These are phyloP conservation scores for Xerophyta viscosa DNA, from an alignment of 106 monocot genomes.

Conservation along the genomic window DNA sequence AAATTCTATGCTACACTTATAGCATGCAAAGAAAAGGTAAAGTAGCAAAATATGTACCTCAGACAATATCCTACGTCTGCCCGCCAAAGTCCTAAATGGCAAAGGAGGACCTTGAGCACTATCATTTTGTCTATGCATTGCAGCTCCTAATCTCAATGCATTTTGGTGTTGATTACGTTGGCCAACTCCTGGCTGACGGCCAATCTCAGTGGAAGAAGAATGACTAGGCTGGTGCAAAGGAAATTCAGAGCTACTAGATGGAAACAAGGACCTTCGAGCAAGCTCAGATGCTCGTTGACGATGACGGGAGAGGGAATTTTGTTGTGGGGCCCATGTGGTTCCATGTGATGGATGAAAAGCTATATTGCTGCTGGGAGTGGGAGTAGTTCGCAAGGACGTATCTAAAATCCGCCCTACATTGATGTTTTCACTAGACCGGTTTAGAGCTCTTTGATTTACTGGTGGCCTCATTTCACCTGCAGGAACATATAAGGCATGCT, in stretches of 20 bases:
- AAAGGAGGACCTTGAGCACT: conserved; percentile 13
- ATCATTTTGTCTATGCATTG: conserved; percentile 26
- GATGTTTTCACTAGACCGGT: conserved; percentile 14
- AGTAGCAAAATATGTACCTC: conserved; percentile 38
- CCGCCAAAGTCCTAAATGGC: conserved; percentile 13
- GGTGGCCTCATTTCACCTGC: conserved; percentile 10
- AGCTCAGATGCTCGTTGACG: conserved; percentile 9
- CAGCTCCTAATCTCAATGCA: conserved; percentile 11
- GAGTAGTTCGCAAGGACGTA: conserved; percentile 10
- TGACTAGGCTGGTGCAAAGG: conserved; percentile 7
- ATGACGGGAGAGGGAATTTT: conserved; percentile 12
- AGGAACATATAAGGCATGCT: conserved; percentile 7
- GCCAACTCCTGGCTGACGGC: conserved; percentile 5
- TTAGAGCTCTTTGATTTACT: conserved; percentile 18
- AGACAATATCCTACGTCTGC: conserved; percentile 34
- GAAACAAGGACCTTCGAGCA: conserved; percentile 9
- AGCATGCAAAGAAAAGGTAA: too few relatives aligned
- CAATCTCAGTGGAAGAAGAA: conserved; percentile 9
- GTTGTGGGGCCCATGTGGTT: conserved; percentile 20
- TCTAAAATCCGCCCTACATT: conserved; percentile 7
- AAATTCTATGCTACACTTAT: too few relatives aligned
- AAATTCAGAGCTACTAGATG: conserved; percentile 11
- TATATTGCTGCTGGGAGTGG: not conserved
- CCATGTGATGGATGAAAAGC: conserved; percentile 7
- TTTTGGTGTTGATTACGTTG: conserved; percentile 20